phyloP scores from a whole-genome alignment of 1,284 basidiomycete species.

The Tylopilus orsonianus region DNA sequence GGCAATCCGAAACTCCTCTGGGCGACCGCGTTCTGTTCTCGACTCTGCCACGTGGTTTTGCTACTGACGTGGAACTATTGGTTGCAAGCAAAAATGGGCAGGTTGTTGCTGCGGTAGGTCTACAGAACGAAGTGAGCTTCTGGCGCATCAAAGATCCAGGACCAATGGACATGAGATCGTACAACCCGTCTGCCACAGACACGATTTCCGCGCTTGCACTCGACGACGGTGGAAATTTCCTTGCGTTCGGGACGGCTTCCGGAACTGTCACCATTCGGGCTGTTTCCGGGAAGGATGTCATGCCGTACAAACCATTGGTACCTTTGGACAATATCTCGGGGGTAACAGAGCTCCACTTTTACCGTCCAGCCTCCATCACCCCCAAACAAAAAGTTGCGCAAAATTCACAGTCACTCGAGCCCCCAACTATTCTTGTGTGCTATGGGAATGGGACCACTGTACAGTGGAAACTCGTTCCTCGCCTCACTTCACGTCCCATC shows the following conservation, averaged over 20 bases:
- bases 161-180: conserved; percentile 40
- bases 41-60: conserved; percentile 74
- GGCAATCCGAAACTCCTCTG: conserved; percentile 39
- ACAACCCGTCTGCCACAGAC: conserved; percentile 41
- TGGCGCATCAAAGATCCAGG: conserved; percentile 52
- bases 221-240: conserved; percentile 52
- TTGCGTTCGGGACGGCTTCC: conserved; percentile 63
- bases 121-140: conserved; percentile 75
- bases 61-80: conserved; percentile 82
- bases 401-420: conserved; percentile 31
- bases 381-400: conserved; percentile 29
- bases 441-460: conserved; percentile 59
- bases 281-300: conserved; percentile 43
- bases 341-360: conserved; percentile 38
- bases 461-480: conserved; percentile 50
- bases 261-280: conserved; percentile 61
- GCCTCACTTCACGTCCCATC: conserved; percentile 41
- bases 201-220: conserved; percentile 61
- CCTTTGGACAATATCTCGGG: conserved; percentile 33
- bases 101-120: conserved; percentile 67
- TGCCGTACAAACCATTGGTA: conserved; percentile 44
- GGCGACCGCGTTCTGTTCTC: conserved; percentile 56
- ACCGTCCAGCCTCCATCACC: conserved; percentile 23
- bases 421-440: conserved; percentile 46
- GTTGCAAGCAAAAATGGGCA: conserved; percentile 65